Base-by-base conservation (phyloP, 768 basidiomycete genomes). In the Lactarius psammicola region DNA sequence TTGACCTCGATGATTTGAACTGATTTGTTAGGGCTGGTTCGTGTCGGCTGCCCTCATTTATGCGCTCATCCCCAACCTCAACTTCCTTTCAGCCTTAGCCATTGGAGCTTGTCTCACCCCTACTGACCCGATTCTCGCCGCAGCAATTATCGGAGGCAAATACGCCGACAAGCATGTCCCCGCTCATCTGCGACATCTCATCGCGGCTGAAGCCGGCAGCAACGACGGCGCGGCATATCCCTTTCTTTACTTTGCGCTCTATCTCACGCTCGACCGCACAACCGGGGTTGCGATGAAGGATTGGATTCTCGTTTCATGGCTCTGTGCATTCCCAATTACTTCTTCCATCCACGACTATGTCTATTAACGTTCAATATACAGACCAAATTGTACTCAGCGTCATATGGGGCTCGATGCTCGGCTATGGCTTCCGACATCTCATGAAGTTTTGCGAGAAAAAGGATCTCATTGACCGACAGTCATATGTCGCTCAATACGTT, bases 171-270 rank as follows among this genome's bases (percentile, higher is more conserved):
- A 98, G 74, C 96, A 98, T 72, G 96, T 98, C 28, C 92, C 92
- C 1, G 87, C 89, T 0, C 92, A 94, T 73, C 79, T 94, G 49
- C 87, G 83, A 36, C 83, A 82, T 69, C 74, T 89, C 60, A 78
- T 89, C 20, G 80, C 88, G 9, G 81, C 81, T 6, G 96, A 98
- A 77, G 88, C 87, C 63, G 96, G 94, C 9, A 94, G 93, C 73
- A 99, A 98, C 75, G 97, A 99, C 67, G 97, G 97, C 38, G 96
- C 96, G 0, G 94, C 95, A 0, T 97, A 95, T 75, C 95, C 95
- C 0, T 98, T 98, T 76, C 80, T 98, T 33, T 95, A 86, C 74
- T 82, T 99, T 64, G 85, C 96, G 0, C 80, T 99, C 4, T 98
- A 96, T 75, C 84, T 98, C 67, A 84, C 88, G 63, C 77, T 95